A percentile compares a stretch with the other conserved stretches of the same genome.
phyloP scores from a whole-genome alignment of 805 yeast species.

The Pichia ethanolica region DNA sequence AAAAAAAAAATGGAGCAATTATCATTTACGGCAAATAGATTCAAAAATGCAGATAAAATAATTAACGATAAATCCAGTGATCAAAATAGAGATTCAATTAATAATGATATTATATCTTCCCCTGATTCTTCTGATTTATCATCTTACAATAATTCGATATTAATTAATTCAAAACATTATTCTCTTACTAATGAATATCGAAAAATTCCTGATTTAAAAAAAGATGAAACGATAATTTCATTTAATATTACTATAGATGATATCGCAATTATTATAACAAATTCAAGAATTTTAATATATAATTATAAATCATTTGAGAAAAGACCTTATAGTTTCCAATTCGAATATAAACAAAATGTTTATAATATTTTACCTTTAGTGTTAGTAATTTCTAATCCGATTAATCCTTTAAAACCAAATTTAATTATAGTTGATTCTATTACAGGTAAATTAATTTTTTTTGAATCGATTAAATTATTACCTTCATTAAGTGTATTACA shows the following conservation, averaged over 20 bases:
- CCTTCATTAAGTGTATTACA: slow-evolving; percentile 40
- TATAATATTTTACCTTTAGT: slow-evolving; percentile 41
- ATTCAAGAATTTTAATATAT: slow-evolving; percentile 59
- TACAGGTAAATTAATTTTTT: slow-evolving; percentile 56
- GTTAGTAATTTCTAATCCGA: slow-evolving; percentile 51
- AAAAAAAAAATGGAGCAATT: background rate
- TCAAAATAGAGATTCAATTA: too few relatives aligned
- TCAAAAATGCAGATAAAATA: too few relatives aligned
- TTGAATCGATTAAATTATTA: slow-evolving; percentile 67
- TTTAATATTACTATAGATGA: slow-evolving; percentile 22
- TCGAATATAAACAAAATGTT: slow-evolving; percentile 32
- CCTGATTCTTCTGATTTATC: too few relatives aligned
- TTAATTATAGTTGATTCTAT: slow-evolving; percentile 54
- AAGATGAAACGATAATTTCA: slow-evolving; percentile 16
- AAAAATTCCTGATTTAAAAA: slow-evolving; percentile 36
- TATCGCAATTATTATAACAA: slow-evolving; percentile 31
- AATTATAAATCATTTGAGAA: slow-evolving; percentile 54
- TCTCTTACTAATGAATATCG: slow-evolving; percentile 24
- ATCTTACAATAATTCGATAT: background rate
- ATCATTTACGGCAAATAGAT: slow-evolving; percentile 6
- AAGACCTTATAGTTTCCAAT: slow-evolving; percentile 49
- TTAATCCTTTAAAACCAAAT: slow-evolving; percentile 53
- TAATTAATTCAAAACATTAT: background rate
- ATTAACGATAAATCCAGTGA: too few relatives aligned
- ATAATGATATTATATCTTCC: too few relatives aligned